Conservation (phyloP, 2,329 filamentous ascomycete genomes). For the Fusarium longipes region DNA sequence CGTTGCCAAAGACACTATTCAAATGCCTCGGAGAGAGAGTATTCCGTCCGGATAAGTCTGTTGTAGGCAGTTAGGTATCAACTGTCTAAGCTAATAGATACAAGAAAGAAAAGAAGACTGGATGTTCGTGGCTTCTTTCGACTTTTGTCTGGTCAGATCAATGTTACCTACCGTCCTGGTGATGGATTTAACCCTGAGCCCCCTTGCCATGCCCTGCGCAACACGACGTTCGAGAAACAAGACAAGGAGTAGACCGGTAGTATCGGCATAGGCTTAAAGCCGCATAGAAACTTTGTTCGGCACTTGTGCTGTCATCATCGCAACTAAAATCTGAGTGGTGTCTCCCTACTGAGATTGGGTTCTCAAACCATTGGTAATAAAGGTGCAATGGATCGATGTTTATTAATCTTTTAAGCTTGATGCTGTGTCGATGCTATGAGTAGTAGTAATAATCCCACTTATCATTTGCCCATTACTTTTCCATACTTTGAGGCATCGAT, state of each 20-base stretch:
- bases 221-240: constrained; percentile 25
- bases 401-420: neutral
- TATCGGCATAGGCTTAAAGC: constrained; percentile 30
- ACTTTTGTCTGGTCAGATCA: constrained; percentile 5
- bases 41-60: neutral
- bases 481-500: neutral
- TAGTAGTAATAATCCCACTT: neutral
- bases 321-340: neutral
- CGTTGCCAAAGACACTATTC: neutral
- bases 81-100: neutral
- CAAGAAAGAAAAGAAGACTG: neutral
- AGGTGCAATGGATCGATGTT: neutral
- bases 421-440: neutral
- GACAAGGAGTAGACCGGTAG: constrained; percentile 21
- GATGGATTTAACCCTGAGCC: constrained; percentile 16
- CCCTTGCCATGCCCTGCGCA: constrained; percentile 10
- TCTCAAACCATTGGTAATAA: neutral
- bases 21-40: neutral
- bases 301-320: constrained; percentile 25
- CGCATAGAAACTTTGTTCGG: constrained; percentile 33
- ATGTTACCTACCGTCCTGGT: constrained; percentile 9
- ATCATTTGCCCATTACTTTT: neutral
- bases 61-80: neutral
- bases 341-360: neutral
- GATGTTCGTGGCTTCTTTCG: neutral